Base-by-base conservation (phyloP, 2,329 filamentous ascomycete species). In the Botrytis pseudocinerea region DNA sequence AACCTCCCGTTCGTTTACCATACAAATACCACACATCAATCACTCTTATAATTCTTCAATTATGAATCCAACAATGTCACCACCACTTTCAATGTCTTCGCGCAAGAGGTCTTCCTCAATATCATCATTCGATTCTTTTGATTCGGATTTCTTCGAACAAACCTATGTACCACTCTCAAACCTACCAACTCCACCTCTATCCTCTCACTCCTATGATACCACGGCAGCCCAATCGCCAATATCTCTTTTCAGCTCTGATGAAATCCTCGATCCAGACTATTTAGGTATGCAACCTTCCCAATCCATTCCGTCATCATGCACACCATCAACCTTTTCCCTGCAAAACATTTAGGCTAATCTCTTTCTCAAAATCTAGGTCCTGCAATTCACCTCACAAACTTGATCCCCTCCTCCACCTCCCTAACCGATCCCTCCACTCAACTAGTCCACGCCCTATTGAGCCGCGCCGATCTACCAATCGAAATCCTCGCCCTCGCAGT, bases 121-220 rank as follows among this genome's bases (percentile, higher is more conserved):
- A 22, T 69, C 70, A 42, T 79, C 79, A 22, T 69, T 71, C 38
- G 78, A 77, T 28, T 79, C 79, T 62, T 83, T 84, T 74, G 83
- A 86, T 77, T 84, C 86, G 72, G 83, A 83, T 76, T 85, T 86
- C 77, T 89, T 90, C 78, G 80, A 82, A 72, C 83, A 84, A 74
- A 90, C 89, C 76, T 92, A 92, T 81, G 87, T 89, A 65, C 90
- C 90, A 16, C 84, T 92, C 69, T 92, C 90, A 44, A 91, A 90
- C 80, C 85, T 92, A 35, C 90, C 90, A 35, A 92, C 90, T 70
- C 90, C 90, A 75, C 90, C 90, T 62, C 86, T 86, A 18, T 90
- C 88, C 62, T 77, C 74, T 20, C 75, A 76, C 63, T 79, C 79
- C 4, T 76, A 76, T 46, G 61, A 59, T 59, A 77, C 72, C 72